Evolutionary conservation across 2,329 filamentous ascomycete genomes (phyloP).

Genomic region (Hansfordia pulvinata): DNA sequence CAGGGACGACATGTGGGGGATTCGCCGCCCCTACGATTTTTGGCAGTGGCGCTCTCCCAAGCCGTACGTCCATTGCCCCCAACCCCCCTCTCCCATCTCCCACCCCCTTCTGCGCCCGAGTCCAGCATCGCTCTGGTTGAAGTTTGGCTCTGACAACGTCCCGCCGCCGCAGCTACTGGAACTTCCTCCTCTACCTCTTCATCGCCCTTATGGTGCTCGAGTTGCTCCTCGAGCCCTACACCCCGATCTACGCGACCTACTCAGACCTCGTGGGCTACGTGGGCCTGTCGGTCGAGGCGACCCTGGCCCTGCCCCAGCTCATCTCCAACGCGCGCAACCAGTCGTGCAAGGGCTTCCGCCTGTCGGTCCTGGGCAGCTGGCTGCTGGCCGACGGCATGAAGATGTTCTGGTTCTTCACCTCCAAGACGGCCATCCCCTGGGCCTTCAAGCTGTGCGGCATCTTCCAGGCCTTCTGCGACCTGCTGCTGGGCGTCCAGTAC

Average conservation of each 20-base stretch:
- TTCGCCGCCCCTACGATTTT: constrained; percentile 57
- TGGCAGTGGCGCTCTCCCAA: constrained; percentile 69
- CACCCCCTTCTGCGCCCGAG: too few relatives aligned
- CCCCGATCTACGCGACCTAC: constrained; percentile 48
- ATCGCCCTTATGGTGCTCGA: constrained; percentile 47
- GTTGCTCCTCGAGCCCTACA: constrained; percentile 47
- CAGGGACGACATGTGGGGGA: constrained; percentile 23
- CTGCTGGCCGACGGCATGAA: constrained; percentile 73
- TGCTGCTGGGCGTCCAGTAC: constrained; percentile 63
- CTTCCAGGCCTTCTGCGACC: constrained; percentile 68
- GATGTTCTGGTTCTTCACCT: constrained; percentile 74
- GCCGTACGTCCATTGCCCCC: constrained; percentile 31
- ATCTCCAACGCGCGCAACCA: constrained; percentile 52
- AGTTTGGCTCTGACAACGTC: constrained; percentile 14
- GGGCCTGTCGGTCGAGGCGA: constrained; percentile 68
- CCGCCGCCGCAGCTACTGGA: constrained; percentile 62
- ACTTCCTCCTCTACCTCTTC: constrained; percentile 58
- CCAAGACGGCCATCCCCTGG: constrained; percentile 55
- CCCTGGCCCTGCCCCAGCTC: constrained; percentile 70
- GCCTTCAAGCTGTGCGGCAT: constrained; percentile 74
- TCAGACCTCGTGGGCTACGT: constrained; percentile 56
- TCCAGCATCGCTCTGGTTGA: too few relatives aligned
- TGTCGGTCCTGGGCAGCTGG: constrained; percentile 68
- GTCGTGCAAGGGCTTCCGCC: constrained; percentile 65
- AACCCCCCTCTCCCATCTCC: neutral